phyloP scores from a whole-genome alignment of 1,139 yeast genomes.

The Suhomyces guaymorum region DNA sequence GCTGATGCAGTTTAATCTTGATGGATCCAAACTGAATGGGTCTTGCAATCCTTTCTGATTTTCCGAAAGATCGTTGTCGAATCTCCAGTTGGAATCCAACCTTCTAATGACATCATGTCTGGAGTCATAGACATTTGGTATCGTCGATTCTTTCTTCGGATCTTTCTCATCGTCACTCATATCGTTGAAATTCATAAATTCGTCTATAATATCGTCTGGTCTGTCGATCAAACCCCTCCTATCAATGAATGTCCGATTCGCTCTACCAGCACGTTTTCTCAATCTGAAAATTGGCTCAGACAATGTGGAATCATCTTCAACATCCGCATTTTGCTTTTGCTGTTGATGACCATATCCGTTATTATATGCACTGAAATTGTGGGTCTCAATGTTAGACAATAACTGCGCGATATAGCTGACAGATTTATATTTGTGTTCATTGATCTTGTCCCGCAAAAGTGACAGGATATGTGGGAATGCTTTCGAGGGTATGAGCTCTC shows the following conservation, averaged over 20 bases:
- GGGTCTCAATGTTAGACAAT: conserved; percentile 45
- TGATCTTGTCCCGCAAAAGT: conserved; percentile 33
- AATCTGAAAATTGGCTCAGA: conserved; percentile 64
- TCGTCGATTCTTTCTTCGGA: conserved; percentile 3
- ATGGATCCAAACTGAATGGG: conserved; percentile 66
- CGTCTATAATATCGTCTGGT: conserved; percentile 39
- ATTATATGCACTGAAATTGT: conserved; percentile 50
- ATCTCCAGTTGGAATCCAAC: conserved; percentile 71
- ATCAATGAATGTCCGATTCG: conserved; percentile 72
- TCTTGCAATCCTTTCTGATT: conserved; percentile 48
- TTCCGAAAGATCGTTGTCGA: conserved; percentile 63
- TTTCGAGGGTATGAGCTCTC: conserved; percentile 46
- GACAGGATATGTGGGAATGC: conserved; percentile 46
- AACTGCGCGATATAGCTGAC: conserved; percentile 42
- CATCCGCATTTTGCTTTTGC: conserved; percentile 22
- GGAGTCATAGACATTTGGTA: conserved; percentile 56
- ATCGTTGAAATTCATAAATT: conserved; percentile 35
- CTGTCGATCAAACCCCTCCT: conserved; percentile 49
- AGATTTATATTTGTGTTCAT: conserved; percentile 26
- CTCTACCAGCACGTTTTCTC: conserved; percentile 76
- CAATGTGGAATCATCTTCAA: conserved; percentile 28
- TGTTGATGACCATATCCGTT: conserved; percentile 41
- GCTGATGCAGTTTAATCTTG: conserved; percentile 74
- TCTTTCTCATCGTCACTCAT: conserved; percentile 20
- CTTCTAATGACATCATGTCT: conserved; percentile 54